Conservation (phyloP, 1,284 basidiomycete species). For the Ustilago sp. region DNA sequence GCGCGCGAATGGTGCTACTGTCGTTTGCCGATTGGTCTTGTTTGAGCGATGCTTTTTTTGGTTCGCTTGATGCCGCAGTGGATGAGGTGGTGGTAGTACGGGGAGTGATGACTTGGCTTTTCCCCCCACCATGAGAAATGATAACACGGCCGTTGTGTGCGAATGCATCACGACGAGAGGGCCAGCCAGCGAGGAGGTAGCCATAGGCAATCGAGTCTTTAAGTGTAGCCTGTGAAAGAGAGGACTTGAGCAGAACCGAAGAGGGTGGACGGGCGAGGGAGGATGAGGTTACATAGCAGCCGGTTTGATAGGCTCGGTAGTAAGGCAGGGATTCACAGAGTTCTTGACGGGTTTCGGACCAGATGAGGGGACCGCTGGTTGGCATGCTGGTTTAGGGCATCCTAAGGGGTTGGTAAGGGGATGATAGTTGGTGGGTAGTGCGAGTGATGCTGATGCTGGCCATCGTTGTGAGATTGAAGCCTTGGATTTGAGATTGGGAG, state of each 20-base stretch:
- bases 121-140: constrained; percentile 53
- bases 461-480: no score
- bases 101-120: constrained; percentile 21
- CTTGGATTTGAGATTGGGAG: no score
- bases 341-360: constrained; percentile 55
- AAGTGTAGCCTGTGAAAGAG: neutral
- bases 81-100: neutral
- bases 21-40: constrained; percentile 44
- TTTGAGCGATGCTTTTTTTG: constrained; percentile 26
- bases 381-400: constrained; percentile 9
- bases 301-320: constrained; percentile 53
- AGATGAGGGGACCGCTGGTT: constrained; percentile 37
- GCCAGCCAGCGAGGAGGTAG: constrained; percentile 55
- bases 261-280: constrained; percentile 21
- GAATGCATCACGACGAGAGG: constrained; percentile 46
- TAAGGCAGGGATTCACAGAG: constrained; percentile 56
- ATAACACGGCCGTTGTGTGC: constrained; percentile 43
- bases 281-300: constrained; percentile 38
- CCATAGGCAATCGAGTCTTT: constrained; percentile 44
- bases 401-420: no score
- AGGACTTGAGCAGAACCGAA: neutral
- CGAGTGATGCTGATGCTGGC: no score
- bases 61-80: neutral
- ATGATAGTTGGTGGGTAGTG: neutral
- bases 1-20: constrained; percentile 32